Evolutionary conservation across 2,329 filamentous ascomycete species (phyloP).

Genomic region (Fusarium sp.): DNA sequence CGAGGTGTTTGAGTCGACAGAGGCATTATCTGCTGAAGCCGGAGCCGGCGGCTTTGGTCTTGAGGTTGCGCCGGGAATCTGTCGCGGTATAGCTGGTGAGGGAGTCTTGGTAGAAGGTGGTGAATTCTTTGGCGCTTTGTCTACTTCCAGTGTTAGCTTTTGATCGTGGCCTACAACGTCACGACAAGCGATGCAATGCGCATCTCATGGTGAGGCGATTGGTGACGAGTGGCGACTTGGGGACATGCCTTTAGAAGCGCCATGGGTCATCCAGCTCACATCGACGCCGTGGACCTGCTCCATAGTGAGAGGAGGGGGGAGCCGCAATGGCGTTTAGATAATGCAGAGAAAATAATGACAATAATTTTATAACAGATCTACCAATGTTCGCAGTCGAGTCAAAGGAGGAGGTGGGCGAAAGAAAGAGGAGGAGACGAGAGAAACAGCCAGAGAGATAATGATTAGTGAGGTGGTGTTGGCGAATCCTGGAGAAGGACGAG

Average conservation of each 20-base stretch:
- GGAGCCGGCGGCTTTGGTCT: constrained; percentile 47
- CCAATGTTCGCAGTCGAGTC: constrained; percentile 10
- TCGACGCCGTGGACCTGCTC: constrained; percentile 85
- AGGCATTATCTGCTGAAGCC: constrained; percentile 36
- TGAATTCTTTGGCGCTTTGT: constrained; percentile 49
- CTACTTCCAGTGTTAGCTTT: constrained; percentile 31
- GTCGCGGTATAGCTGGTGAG: constrained; percentile 48
- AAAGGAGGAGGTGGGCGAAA: constrained; percentile 11
- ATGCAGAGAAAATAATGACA: constrained; percentile 9
- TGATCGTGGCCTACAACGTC: background rate
- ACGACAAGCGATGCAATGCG: constrained; percentile 15
- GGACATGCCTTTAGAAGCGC: constrained; percentile 79
- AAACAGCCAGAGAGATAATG: constrained; percentile 23
- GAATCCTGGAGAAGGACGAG: constrained; percentile 37
- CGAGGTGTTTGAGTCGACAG: constrained; percentile 30
- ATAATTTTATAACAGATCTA: constrained; percentile 11
- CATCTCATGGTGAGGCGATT: constrained; percentile 22
- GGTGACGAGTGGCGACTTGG: constrained; percentile 38
- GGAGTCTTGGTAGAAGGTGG: constrained; percentile 43
- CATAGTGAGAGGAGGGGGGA: constrained; percentile 62
- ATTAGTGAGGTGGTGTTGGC: constrained; percentile 33
- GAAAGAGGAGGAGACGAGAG: constrained; percentile 29
- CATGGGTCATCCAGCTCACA: constrained; percentile 89
- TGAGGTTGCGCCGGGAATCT: constrained; percentile 47
- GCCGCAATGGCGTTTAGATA: constrained; percentile 24